phyloP scores from a whole-genome alignment of 2,329 filamentous ascomycete genomes.

The Graphilbum fragrans region DNA sequence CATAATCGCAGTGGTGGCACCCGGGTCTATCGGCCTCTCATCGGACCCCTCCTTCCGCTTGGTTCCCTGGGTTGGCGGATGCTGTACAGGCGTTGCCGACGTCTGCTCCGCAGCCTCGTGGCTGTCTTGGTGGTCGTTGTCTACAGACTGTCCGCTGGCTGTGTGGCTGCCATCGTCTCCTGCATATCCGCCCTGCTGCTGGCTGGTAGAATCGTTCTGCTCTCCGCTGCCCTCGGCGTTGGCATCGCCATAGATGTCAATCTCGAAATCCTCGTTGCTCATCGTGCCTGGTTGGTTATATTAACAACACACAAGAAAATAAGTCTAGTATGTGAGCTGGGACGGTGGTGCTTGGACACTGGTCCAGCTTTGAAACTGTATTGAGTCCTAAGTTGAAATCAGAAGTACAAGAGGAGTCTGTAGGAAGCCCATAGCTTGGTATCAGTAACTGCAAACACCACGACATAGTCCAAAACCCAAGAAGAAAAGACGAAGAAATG shows the following conservation, averaged over 20 bases:
- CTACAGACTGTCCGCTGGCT: constrained; percentile 18
- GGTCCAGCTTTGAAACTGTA: constrained; percentile 4
- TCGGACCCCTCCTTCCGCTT: constrained; percentile 51
- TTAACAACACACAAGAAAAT: too few relatives aligned
- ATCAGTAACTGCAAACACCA: constrained; percentile 12
- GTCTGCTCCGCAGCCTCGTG: background rate
- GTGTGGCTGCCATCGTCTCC: constrained; percentile 25
- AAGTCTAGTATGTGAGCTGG: too few relatives aligned
- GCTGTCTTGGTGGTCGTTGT: constrained; percentile 11
- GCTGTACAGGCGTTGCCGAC: constrained; percentile 12
- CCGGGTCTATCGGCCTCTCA: constrained; percentile 44
- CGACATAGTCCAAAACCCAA: background rate
- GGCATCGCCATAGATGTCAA: constrained; percentile 58
- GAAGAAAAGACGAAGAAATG: constrained; percentile 11
- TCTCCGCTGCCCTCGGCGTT: constrained; percentile 29
- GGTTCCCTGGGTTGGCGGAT: constrained; percentile 37
- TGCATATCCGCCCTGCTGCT: constrained; percentile 11
- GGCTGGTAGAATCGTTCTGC: constrained; percentile 12
- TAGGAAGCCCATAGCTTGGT: constrained; percentile 6
- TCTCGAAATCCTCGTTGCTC: constrained; percentile 61
- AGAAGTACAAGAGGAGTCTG: constrained; percentile 11
- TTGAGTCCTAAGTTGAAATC: constrained; percentile 8
- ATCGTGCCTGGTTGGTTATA: constrained; percentile 23
- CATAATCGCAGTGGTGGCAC: constrained; percentile 59
- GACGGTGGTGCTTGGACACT: too few relatives aligned